Conservation (phyloP, 208 protist genomes). For the Leishmania major region DNA sequence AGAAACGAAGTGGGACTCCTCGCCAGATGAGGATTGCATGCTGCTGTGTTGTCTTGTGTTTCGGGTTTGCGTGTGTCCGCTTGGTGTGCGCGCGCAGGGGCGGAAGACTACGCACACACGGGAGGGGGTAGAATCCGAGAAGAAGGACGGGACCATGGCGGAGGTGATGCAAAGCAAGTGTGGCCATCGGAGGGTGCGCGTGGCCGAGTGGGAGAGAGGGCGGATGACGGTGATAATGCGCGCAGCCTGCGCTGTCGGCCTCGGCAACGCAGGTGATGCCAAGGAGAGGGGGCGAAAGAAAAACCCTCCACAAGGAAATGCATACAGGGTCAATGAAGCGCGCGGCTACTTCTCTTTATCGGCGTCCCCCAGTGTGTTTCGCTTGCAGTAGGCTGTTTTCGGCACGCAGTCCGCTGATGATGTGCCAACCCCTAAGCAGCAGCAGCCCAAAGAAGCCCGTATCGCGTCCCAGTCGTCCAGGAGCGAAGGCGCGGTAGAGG, state of each 20-base stretch:
- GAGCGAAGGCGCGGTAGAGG: not conserved
- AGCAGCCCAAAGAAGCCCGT: not conserved
- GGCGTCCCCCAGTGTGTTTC: not conserved
- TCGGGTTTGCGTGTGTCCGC: not conserved
- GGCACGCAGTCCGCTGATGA: not conserved
- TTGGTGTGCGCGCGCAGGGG: not conserved
- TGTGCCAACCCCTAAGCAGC: not conserved
- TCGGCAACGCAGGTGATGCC: not conserved
- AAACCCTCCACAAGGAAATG: not conserved
- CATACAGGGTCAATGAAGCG: not conserved
- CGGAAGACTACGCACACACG: not conserved
- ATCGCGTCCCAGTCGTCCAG: not conserved
- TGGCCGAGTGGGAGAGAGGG: not conserved
- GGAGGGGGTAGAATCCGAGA: not conserved
- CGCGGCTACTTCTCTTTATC: not conserved
- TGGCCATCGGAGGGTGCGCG: not conserved
- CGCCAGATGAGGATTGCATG: not conserved
- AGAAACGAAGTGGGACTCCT: not conserved
- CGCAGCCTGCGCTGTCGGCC: not conserved
- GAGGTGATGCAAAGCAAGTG: not conserved
- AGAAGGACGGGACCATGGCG: not conserved
- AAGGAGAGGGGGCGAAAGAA: not conserved
- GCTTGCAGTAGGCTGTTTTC: not conserved
- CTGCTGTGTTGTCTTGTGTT: not conserved
- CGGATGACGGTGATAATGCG: not conserved